Evolutionary conservation across 192 early-diverging fungal genomes (phyloP), one percentile per base, ranked within the genome.

Genomic region (Geranomyces michiganensis): DNA sequence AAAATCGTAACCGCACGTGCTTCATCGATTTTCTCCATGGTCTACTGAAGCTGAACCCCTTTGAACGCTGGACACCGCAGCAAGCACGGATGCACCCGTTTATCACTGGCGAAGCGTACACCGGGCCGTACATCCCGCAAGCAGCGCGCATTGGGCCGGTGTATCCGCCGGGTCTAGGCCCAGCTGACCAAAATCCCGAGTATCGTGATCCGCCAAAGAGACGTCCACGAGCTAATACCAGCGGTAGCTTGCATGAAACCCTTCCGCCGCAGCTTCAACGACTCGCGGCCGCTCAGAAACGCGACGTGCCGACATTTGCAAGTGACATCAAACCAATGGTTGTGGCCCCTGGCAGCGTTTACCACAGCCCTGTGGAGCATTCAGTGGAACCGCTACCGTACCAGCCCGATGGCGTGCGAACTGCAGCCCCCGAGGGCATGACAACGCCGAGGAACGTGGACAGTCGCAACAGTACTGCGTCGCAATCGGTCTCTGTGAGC

Each of bases 31-130:
- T 99, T 80, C 72, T 98, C 21, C 82, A 88, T 36, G 96, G 96
- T 14, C 77, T 97, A n/a, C 79, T 99, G 51, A 89, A 91, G 48
- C 68, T 97, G 32, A 96, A 99, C 64, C 96, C 94, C 1, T 85
- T 92, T 67, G 92, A 92, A 75, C 85, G 97, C 60, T 97, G 96
- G 96, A 91, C 94, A 12, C 96, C 97, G 17, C 91, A 92, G 45
- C 94, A 99, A 76, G 97, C 97, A 0, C 85, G 90, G 19, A 79
- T 91, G 74, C 97, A 99, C 68, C 97, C 97, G 12, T 98, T 99
- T 73, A 94, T 97, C 51, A 97, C 96, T 0, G 95, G 94, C 3
- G 91, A 95, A 72, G 79, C 81, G 17, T 93, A 90, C 31, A 77
- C 79, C 7, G 90, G 87, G 0, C 87, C 90, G 53, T 95, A 90